Evolutionary conservation across 2,329 filamentous ascomycete species (phyloP).

Genomic region (Xylariales sp.): DNA sequence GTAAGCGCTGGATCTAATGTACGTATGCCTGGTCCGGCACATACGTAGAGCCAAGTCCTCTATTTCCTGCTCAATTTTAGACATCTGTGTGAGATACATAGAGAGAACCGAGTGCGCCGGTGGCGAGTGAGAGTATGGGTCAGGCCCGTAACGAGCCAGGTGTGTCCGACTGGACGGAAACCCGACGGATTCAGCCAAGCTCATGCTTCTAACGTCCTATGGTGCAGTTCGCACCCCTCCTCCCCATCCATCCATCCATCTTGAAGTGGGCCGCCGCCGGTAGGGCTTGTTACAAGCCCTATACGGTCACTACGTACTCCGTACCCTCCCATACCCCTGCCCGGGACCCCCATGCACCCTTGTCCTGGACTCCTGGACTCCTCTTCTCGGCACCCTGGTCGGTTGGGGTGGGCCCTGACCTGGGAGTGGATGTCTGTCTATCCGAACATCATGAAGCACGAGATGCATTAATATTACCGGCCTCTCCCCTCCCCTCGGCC

Average conservation of each 20-base stretch:
- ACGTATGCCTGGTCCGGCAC: conserved; percentile 1
- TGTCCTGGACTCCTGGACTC: conserved; percentile 24
- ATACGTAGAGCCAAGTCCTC: conserved; percentile 9
- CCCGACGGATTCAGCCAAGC: conserved; percentile 27
- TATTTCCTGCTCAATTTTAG: conserved; percentile 9
- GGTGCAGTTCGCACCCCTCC: too few species aligned
- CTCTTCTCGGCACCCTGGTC: conserved; percentile 7
- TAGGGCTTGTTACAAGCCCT: conserved; percentile 36
- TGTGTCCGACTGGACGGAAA: conserved; percentile 22
- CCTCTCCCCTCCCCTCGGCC: conserved; percentile 22
- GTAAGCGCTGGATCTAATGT: not conserved
- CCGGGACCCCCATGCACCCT: conserved; percentile 23
- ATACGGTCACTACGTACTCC: conserved; percentile 19
- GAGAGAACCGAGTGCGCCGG: too few species aligned
- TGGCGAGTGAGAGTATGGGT: too few species aligned
- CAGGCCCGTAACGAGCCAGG: conserved; percentile 19
- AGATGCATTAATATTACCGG: conserved; percentile 27
- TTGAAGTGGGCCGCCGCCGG: conserved; percentile 14
- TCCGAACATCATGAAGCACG: conserved; percentile 13
- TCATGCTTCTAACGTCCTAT: conserved; percentile 29
- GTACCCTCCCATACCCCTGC: conserved; percentile 14
- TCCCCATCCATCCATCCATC: conserved; percentile 27
- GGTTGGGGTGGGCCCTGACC: too few species aligned
- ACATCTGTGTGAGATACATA: too few species aligned
- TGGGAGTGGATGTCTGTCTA: conserved; percentile 5